Evolutionary conservation across 2,329 filamentous ascomycete species (phyloP), one percentile per base, ranked within the genome.

Genomic region (Pseudogymnoascus sp.): DNA sequence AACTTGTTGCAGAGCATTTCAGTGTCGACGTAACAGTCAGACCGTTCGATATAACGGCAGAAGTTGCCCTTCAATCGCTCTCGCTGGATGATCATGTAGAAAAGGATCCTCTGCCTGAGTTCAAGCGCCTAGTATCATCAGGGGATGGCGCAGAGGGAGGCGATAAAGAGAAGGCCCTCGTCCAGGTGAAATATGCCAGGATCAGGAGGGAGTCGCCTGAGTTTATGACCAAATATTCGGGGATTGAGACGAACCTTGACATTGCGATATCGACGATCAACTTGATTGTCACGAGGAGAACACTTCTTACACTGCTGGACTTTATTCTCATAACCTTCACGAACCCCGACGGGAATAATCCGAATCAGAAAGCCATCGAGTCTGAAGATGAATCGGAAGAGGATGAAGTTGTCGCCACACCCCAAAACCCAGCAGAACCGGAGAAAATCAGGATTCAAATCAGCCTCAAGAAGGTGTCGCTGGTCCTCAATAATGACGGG

Each of bases 401-500:
- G 23, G 73, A 74, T 45, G 74, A 66, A 62, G 59, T 66, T 25
- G 64, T 11, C 18, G 14, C 33, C 31, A 41, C 16, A 25, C 5
- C 69, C 77, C 37, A 72, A 77, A 65, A 72, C 76, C 38, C 64
- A 77, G 4, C 69, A 74, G 59, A 74, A 21, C 25, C 68, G 6
- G 64, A 74, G 12, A 78, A 87, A 25, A 95, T 99, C 67, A 87
- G 92, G 23, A 93, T 99, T 74, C 96, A 96, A 75, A 88, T 96
- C 43, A 89, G 97, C 65, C 78, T 99, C 65, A 96, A 96, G 77
- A 93, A 90, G 78, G 96, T 99, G 66, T 86, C 91, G 2, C 81
- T 99, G 28, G 93, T 99, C 66, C 80, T 99, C 62, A 99, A 99
- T 73, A 97, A 99, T 67, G 96, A 99, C 73, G 95, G 95, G 0